Base-by-base conservation (phyloP, 2,329 filamentous ascomycete species). In the Achaetomium macrosporum region DNA sequence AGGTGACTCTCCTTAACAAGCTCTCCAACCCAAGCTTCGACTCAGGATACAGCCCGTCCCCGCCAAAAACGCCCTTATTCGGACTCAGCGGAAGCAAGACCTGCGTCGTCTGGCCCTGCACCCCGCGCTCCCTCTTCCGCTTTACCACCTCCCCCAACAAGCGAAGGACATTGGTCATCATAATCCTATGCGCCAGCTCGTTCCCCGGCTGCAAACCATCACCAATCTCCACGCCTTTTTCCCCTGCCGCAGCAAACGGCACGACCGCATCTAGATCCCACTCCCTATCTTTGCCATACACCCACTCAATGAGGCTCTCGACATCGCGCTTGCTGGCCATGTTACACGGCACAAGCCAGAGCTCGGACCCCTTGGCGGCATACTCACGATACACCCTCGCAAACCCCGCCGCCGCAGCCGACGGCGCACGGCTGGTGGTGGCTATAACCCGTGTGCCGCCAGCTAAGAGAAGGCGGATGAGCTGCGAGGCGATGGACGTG, bases 21-120 rank as follows among this genome's bases (percentile, higher is more conserved):
- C 59, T 56, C 57, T 71, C 68, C 3, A 73, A 61, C 0, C 60
- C 72, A 2, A 73, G 59, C 59, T 75, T 76, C 2, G 71, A 72
- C 55, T 75, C 73, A 0, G 70, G 63, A 51, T 75, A 75, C 12
- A 75, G 55, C 0, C 73, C 73, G 49, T 75, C 72, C 2, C 65
- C 61, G 2, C 73, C 72, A 47, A 75, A 71, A 1, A 61, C 64
- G 33, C 73, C 72, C 44, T 72, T 69, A 51, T 75, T 75, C 7
- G 71, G 71, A 1, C 72, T 74, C 35, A 75, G 64, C 0, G 72
- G 72, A 5, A 75, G 55, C 9, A 74, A 53, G 2, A 73, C 69
- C 33, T 68, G 64, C 0, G 72, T 65, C 9, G 71, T 71, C 13
- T 67, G 61, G 1, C 64, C 66, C 16, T 55, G 47, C 44, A 64